Evolutionary conservation across 2,329 filamentous ascomycete species (phyloP), one percentile per base, ranked within the genome.

Genomic region (Aureobasidium sp.): DNA sequence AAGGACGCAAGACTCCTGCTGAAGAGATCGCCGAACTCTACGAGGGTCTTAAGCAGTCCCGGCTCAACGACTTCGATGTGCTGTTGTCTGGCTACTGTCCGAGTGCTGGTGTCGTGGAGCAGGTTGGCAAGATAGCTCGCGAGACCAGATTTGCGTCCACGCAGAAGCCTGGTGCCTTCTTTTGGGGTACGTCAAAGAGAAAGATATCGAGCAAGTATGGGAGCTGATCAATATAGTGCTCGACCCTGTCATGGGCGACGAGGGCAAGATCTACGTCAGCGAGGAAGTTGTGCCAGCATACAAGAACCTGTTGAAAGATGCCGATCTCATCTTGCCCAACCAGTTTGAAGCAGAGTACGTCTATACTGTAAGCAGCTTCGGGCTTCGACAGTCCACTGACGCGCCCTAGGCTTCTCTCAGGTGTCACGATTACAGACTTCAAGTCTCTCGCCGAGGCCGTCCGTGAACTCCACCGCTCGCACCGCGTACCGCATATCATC

Each of bases 241-340:
- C 30, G 94, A 99, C 73, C 94, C 95, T 0, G 94, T 99, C 52
- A 99, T 99, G 94, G 94, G 94, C 34, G 94, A 99, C 72, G 91
- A 97, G 69, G 94, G 91, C 54, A 85, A 83, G 67, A 80, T 99
- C 13, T 99, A 99, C 71, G 93, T 99, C 8, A 89, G 88, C 6
- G 87, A 93, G 68, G 91, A 96, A 66, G 91, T 96, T 3, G 89
- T 97, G 16, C 92, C 92, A 0, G 91, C 89, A 15, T 99, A 97
- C 75, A 93, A 91, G 75, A 80, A 80, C 29, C 79, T 96, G 62
- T 79, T 97, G 27, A 81, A 81, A 39, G 82, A 93, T 68, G 93
- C 94, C 2, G 94, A 99, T 74, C 75, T 99, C 67, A 95, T 99
- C 61, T 77, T 97, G 16, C 94, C 94, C 4, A 99, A 99, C 72